A percentile compares a stretch with the other conserved stretches of the same genome.
These are phyloP conservation scores for Pyrenophora seminiperda DNA, from an alignment of 2,329 filamentous ascomycete genomes.

Conservation along the genomic window DNA sequence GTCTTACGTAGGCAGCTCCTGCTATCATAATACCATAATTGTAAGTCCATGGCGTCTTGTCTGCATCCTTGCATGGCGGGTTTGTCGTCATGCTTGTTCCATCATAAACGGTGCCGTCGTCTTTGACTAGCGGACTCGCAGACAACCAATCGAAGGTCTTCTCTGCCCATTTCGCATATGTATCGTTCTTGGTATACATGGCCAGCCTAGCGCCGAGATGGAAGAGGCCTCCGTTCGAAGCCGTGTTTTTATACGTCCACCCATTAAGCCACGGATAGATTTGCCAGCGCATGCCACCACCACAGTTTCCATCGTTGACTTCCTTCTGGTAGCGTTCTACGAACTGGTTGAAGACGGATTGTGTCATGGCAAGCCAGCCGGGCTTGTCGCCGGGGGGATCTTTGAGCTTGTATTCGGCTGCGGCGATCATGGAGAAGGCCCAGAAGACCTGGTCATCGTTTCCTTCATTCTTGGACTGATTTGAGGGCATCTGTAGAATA, in stretches of 20 bases:
- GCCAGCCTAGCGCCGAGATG: slow-evolving; percentile 46
- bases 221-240: slow-evolving; percentile 48
- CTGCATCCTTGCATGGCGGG: slow-evolving; percentile 36
- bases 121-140: slow-evolving; percentile 30
- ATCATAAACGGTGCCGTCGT: slow-evolving; percentile 38
- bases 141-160: slow-evolving; percentile 46
- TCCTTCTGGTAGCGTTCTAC: slow-evolving; percentile 41
- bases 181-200: slow-evolving; percentile 46
- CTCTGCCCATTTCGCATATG: slow-evolving; percentile 45
- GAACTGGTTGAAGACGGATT: slow-evolving; percentile 48
- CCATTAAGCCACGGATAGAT: slow-evolving; percentile 44
- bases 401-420: slow-evolving; percentile 58
- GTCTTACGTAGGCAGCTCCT: slow-evolving; percentile 39
- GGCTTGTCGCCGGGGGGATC: slow-evolving; percentile 49
- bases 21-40: slow-evolving; percentile 47
- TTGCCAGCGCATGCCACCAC: slow-evolving; percentile 47
- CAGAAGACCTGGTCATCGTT: slow-evolving; percentile 66
- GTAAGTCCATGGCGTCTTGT: slow-evolving; percentile 44
- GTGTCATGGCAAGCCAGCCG: slow-evolving; percentile 52
- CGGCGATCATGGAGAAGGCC: slow-evolving; percentile 62
- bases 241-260: slow-evolving; percentile 48
- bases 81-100: slow-evolving; percentile 27
- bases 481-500: slow-evolving; percentile 36
- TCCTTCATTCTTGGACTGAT: slow-evolving; percentile 51
- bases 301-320: slow-evolving; percentile 31